phyloP scores from a whole-genome alignment of 805 yeast genomes.

The Schwanniomyces pseudopolymorphus region DNA sequence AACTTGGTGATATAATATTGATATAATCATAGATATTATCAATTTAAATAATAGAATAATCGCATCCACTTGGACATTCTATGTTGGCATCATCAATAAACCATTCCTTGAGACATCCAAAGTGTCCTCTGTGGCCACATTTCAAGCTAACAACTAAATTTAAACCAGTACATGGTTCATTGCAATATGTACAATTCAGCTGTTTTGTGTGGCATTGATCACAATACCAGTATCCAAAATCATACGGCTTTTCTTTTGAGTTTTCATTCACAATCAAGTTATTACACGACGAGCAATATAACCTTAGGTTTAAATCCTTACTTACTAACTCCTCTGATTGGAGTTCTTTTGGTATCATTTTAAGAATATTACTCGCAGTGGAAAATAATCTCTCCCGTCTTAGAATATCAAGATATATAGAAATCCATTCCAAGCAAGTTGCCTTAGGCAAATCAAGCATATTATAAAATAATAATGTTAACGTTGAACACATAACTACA shows the following conservation, averaged over 20 bases:
- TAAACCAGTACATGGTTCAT: conserved; percentile 72
- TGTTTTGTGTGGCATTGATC: conserved; percentile 61
- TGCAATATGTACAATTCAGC: conserved; percentile 75
- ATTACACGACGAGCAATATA: conserved; percentile 63
- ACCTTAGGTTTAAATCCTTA: conserved; percentile 35
- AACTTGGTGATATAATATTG: conserved; percentile 37
- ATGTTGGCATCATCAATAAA: conserved; percentile 58
- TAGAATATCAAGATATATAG: conserved; percentile 54
- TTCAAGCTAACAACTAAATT: conserved; percentile 53
- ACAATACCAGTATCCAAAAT: conserved; percentile 79
- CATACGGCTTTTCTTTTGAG: conserved; percentile 38
- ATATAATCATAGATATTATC: conserved; percentile 17
- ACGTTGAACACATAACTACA: conserved; percentile 55
- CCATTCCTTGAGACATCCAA: conserved; percentile 79
- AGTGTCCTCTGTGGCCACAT: conserved; percentile 90
- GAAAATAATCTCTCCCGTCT: conserved; percentile 51
- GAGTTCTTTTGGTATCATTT: conserved; percentile 35
- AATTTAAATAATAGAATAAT: conserved; percentile 17
- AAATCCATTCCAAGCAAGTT: conserved; percentile 55
- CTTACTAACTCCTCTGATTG: conserved; percentile 30
- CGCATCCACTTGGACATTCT: conserved; percentile 84
- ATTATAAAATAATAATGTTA: conserved; percentile 54
- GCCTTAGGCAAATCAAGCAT: conserved; percentile 14
- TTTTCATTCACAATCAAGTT: conserved; percentile 59
- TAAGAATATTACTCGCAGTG: conserved; percentile 56